phyloP scores from a whole-genome alignment of 176 grass and related monocot species.

The Chrysopogon serrulatus region DNA sequence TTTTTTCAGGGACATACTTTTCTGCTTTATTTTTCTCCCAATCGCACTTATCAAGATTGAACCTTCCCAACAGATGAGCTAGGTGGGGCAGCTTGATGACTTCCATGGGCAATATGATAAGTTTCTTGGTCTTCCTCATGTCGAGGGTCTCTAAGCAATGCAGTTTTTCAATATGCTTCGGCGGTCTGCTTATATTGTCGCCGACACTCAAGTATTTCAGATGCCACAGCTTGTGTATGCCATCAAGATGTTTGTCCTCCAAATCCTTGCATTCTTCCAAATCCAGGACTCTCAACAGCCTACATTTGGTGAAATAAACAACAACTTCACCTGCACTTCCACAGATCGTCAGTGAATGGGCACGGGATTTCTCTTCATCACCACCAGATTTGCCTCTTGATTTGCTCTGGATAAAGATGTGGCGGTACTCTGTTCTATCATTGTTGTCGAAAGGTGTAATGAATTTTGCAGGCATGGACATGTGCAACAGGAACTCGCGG shows the following conservation, averaged over 20 bases:
- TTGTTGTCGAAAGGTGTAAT: not conserved
- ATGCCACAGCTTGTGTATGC: not conserved
- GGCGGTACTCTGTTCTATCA: not conserved
- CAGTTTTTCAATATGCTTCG: not conserved
- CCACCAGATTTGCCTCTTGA: not conserved
- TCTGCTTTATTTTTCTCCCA: not conserved
- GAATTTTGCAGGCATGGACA: not conserved
- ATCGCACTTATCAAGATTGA: not conserved
- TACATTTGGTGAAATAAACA: not conserved
- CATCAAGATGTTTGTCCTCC: not conserved
- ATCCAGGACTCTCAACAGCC: not conserved
- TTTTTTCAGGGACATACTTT: not conserved
- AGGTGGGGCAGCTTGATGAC: not conserved
- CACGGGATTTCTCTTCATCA: not conserved
- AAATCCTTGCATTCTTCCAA: not conserved
- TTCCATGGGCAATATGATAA: not conserved
- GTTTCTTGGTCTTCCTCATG: not conserved
- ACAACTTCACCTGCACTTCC: not conserved
- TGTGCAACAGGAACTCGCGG: conserved; percentile 25
- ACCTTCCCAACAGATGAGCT: not conserved
- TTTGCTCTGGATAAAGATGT: not conserved
- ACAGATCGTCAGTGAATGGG: not conserved
- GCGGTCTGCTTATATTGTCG: not conserved
- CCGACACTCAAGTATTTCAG: not conserved
- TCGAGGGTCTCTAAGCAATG: not conserved